These are phyloP conservation scores for Colletotrichum spinosum DNA, from an alignment of 2,329 filamentous ascomycete species.

Conservation along the genomic window DNA sequence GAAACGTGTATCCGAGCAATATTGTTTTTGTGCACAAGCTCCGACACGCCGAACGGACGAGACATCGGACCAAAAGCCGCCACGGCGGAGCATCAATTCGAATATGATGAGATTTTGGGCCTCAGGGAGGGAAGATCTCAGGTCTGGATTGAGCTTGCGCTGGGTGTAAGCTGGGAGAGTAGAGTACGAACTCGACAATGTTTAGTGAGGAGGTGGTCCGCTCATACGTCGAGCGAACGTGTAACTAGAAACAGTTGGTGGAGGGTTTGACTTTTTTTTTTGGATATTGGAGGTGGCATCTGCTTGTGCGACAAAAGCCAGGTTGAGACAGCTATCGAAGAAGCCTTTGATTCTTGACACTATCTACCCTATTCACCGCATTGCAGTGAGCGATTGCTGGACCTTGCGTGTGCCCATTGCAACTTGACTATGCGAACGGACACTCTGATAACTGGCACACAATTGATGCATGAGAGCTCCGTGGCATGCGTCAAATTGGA, in stretches of 20 bases:
- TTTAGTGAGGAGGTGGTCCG: constrained; percentile 17
- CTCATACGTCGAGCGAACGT: constrained; percentile 21
- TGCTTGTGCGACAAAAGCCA: constrained; percentile 15
- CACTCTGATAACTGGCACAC: not conserved
- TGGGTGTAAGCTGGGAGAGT: constrained; percentile 28
- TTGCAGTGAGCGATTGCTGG: not conserved
- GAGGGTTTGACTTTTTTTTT: constrained; percentile 10
- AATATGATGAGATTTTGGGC: constrained; percentile 9
- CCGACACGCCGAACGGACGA: constrained; percentile 16
- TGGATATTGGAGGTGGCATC: constrained; percentile 26
- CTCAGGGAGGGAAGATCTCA: not conserved
- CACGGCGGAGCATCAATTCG: constrained; percentile 3
- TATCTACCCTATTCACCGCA: constrained; percentile 9
- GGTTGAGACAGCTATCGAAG: constrained; percentile 23
- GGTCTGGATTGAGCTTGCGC: constrained; percentile 26
- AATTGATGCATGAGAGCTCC: not conserved
- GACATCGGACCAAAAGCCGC: constrained; percentile 11
- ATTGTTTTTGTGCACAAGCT: constrained; percentile 26
- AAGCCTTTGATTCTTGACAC: constrained; percentile 27
- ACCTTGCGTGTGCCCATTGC: not conserved
- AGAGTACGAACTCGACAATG: constrained; percentile 4
- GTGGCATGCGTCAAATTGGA: not conserved
- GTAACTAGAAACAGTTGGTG: constrained; percentile 14
- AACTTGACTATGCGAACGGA: not conserved
- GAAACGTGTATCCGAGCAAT: constrained; percentile 33